A percentile compares a stretch with the other conserved stretches of the same genome.
Evolutionary conservation across 2,329 filamentous ascomycete species (phyloP).

Genomic region (Elsinoe australis): DNA sequence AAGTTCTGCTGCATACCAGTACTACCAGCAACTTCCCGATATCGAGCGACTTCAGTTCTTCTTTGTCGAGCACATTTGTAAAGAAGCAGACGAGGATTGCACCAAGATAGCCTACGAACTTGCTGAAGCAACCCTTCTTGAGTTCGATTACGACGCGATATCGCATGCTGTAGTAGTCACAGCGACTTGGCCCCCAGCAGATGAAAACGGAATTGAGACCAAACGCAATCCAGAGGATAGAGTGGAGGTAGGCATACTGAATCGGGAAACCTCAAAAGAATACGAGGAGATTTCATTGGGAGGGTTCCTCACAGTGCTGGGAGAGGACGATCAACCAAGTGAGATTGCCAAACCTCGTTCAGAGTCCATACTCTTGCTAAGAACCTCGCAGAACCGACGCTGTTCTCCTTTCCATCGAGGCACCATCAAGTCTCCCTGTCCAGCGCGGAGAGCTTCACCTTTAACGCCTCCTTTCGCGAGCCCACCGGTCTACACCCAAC

Average conservation of each 20-base stretch:
- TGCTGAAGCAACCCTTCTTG: slow-evolving; percentile 54
- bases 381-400: slow-evolving; percentile 51
- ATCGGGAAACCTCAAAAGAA: slow-evolving; percentile 55
- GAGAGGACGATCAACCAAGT: slow-evolving; percentile 62
- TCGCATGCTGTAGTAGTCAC: slow-evolving; percentile 59
- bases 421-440: slow-evolving; percentile 52
- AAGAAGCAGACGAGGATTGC: slow-evolving; percentile 36
- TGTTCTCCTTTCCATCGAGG: slow-evolving; percentile 77
- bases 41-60: slow-evolving; percentile 30
- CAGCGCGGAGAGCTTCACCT: slow-evolving; percentile 33
- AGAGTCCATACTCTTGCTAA: slow-evolving; percentile 1
- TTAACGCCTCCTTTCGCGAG: slow-evolving; percentile 58
- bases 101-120: slow-evolving; percentile 41
- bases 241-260: slow-evolving; percentile 75
- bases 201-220: slow-evolving; percentile 41
- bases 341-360: slow-evolving; percentile 24
- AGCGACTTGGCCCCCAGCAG: slow-evolving; percentile 49
- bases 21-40: slow-evolving; percentile 57
- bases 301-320: slow-evolving; percentile 70
- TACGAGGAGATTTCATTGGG: slow-evolving; percentile 69
- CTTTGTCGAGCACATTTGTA: slow-evolving; percentile 2
- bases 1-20: slow-evolving; percentile 59
- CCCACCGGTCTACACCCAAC: slow-evolving; percentile 81
- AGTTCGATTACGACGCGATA: slow-evolving; percentile 68
- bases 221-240: slow-evolving; percentile 39